Conservation (phyloP, 1,139 yeast species). For the Nadsonia commutata region DNA sequence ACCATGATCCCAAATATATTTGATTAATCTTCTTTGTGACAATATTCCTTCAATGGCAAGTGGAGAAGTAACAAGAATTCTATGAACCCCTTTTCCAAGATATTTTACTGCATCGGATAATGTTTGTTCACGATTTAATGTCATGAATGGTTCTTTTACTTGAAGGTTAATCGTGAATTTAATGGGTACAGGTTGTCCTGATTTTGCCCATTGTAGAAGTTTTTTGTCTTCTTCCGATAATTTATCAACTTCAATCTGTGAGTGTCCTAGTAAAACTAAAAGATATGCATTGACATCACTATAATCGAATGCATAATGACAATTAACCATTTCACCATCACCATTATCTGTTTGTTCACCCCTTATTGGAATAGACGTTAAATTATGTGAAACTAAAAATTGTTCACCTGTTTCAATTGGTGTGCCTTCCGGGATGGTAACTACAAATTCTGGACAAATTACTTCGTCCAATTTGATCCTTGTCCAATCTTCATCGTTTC, state of each 20-base stretch:
- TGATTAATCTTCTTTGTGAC: constrained; percentile 75
- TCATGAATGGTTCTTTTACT: constrained; percentile 75
- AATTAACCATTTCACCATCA: not conserved
- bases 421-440: constrained; percentile 44
- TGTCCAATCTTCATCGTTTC: constrained; percentile 42
- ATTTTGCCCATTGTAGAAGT: constrained; percentile 21
- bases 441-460: constrained; percentile 63
- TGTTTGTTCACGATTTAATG: constrained; percentile 53
- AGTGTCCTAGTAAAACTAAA: constrained; percentile 56
- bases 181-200: constrained; percentile 47
- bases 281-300: constrained; percentile 79
- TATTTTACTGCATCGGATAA: constrained; percentile 66
- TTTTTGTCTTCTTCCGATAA: constrained; percentile 16
- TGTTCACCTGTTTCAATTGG: constrained; percentile 83
- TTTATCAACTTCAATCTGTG: constrained; percentile 23
- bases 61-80: constrained; percentile 65
- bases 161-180: constrained; percentile 63
- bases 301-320: constrained; percentile 58
- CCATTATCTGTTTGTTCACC: not conserved
- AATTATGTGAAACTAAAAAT: constrained; percentile 47
- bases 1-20: constrained; percentile 84
- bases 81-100: constrained; percentile 82
- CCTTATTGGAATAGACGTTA: constrained; percentile 58
- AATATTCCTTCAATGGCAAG: constrained; percentile 42
- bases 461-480: constrained; percentile 56